A percentile compares a stretch with the other conserved stretches of the same genome.
phyloP scores from a whole-genome alignment of 139 green algal species.

The Picochlorum sp. region DNA sequence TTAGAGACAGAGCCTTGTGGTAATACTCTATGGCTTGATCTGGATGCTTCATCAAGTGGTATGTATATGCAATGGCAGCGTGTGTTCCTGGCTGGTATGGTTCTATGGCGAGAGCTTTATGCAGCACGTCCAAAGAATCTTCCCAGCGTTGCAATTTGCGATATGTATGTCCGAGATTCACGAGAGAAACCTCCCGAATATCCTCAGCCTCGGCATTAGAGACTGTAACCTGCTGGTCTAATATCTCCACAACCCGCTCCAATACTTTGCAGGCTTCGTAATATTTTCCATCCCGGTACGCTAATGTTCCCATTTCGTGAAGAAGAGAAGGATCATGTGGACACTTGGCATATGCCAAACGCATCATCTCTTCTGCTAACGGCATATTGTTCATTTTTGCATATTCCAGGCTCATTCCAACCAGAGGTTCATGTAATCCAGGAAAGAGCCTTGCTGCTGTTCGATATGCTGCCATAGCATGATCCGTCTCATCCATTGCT shows the following conservation, averaged over 20 bases:
- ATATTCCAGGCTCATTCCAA: slow-evolving; percentile 85
- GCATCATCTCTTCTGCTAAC: slow-evolving; percentile 59
- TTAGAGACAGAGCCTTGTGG: slow-evolving; percentile 68
- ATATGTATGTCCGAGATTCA: slow-evolving; percentile 81
- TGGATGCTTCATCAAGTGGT: slow-evolving; percentile 61
- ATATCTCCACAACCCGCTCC: slow-evolving; percentile 25
- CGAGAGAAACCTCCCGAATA: slow-evolving; percentile 65
- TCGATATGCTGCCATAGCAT: slow-evolving; percentile 91
- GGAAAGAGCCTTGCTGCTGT: slow-evolving; percentile 87
- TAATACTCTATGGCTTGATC: slow-evolving; percentile 70
- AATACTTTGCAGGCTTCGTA: not conserved
- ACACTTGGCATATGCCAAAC: slow-evolving; percentile 56
- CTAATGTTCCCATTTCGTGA: slow-evolving; percentile 84
- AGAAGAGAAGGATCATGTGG: slow-evolving; percentile 65
- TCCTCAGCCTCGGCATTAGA: slow-evolving; percentile 11
- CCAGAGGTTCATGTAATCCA: slow-evolving; percentile 77
- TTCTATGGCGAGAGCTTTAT: not conserved
- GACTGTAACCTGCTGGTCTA: slow-evolving; percentile 38
- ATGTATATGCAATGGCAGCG: slow-evolving; percentile 60
- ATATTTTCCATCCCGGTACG: slow-evolving; percentile 41
- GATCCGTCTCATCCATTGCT: slow-evolving; percentile 71
- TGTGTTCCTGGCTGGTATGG: slow-evolving; percentile 44
- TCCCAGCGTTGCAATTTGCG: slow-evolving; percentile 56
- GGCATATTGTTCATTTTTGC: slow-evolving; percentile 77
- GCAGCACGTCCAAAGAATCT: slow-evolving; percentile 4